Evolutionary conservation across 2,329 filamentous ascomycete genomes (phyloP).

Genomic region (Bipolaris zeicola): DNA sequence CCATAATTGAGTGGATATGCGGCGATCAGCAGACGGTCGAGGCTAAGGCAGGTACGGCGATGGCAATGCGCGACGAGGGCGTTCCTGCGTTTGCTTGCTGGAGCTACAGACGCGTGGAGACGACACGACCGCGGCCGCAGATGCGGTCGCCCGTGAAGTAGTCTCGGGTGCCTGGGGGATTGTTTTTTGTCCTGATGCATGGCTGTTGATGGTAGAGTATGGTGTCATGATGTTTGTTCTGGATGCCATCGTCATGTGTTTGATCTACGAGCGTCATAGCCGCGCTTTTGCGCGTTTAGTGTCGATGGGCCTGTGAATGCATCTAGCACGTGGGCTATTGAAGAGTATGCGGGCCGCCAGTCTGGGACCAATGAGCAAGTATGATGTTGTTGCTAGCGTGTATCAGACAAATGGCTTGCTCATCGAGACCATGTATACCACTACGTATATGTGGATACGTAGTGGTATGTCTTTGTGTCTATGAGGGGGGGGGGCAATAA

Average conservation of each 20-base stretch:
- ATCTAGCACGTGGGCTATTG: background rate
- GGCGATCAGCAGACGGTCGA: background rate
- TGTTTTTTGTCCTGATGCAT: constrained; percentile 4
- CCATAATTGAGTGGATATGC: background rate
- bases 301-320: background rate
- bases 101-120: background rate
- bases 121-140: constrained; percentile 6
- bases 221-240: constrained; percentile 1
- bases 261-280: background rate
- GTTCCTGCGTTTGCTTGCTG: constrained; percentile 13
- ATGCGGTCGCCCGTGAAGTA: constrained; percentile 5
- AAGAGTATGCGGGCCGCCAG: constrained; percentile 5
- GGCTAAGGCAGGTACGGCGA: constrained; percentile 19
- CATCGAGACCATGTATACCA: background rate
- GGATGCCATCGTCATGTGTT: background rate
- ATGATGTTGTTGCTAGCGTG: background rate
- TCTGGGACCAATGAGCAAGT: background rate
- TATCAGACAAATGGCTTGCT: constrained; percentile 2
- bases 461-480: background rate
- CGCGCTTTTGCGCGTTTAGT: background rate
- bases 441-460: too few relatives aligned
- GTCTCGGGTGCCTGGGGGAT: background rate
- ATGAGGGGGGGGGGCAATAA: background rate
- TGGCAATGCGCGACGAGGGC: constrained; percentile 5
- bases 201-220: background rate